phyloP scores from a whole-genome alignment of 2,329 filamentous ascomycete species.

The Hysterium pulicare region DNA sequence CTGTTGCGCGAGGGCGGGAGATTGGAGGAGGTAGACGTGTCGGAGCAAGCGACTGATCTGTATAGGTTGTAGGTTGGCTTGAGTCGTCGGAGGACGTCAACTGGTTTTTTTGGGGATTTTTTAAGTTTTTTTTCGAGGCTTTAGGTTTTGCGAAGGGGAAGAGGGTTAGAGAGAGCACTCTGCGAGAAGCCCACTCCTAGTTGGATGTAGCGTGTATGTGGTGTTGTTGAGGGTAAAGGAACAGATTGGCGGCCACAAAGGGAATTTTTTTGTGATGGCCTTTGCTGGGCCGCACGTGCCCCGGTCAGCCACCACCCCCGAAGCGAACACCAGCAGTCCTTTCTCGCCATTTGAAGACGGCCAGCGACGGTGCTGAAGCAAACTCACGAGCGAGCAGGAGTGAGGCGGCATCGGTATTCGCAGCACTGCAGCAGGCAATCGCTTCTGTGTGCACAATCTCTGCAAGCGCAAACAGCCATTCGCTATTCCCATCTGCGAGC shows the following conservation, averaged over 20 bases:
- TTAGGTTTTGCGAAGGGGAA: slow-evolving; percentile 37
- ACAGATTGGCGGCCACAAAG: slow-evolving; percentile 12
- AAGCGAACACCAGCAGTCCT: too few species aligned
- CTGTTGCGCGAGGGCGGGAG: slow-evolving; percentile 17
- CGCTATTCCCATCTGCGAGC: too few species aligned
- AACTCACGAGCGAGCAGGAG: too few species aligned
- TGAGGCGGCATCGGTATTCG: too few species aligned
- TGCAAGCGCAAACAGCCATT: too few species aligned
- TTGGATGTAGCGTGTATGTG: slow-evolving; percentile 1
- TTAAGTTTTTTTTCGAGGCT: slow-evolving; percentile 37
- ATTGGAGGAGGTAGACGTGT: slow-evolving; percentile 22
- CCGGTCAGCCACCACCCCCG: too few species aligned
- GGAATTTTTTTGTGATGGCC: slow-evolving; percentile 9
- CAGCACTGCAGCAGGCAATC: too few species aligned
- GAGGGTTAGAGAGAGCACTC: slow-evolving; percentile 25
- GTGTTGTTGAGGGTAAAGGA: slow-evolving; percentile 20
- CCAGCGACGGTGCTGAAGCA: too few species aligned
- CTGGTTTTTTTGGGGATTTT: slow-evolving; percentile 35
- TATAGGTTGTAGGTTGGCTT: slow-evolving; percentile 14
- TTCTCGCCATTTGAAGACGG: too few species aligned
- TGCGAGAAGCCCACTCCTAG: slow-evolving; percentile 12
- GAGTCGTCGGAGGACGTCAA: slow-evolving; percentile 22
- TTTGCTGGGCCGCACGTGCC: not conserved
- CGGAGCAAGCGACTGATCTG: slow-evolving; percentile 26
- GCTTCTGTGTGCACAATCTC: too few species aligned